These are phyloP conservation scores for Choiromyces venosus DNA, from an alignment of 495 filamentous ascomycete species.

Conservation along the genomic window DNA sequence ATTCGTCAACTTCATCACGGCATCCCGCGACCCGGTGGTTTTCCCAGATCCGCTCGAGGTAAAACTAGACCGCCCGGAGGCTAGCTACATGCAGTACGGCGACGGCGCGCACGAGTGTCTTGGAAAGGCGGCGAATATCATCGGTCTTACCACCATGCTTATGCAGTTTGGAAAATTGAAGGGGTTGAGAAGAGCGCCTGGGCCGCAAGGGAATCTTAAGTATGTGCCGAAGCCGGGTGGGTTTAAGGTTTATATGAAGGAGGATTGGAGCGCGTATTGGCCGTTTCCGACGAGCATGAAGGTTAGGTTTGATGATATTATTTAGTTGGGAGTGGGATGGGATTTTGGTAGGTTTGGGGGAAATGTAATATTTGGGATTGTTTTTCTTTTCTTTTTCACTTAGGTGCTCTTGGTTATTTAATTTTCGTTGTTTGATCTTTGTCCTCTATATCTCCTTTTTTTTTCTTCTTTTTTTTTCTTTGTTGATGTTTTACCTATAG, in stretches of 20 bases:
- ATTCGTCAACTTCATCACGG: slow-evolving; percentile 54
- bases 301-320: slow-evolving; percentile 50
- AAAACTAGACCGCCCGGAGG: slow-evolving; percentile 60
- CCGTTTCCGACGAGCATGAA: slow-evolving; percentile 69
- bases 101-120: slow-evolving; percentile 52
- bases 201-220: slow-evolving; percentile 67
- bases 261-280: slow-evolving; percentile 65
- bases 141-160: slow-evolving; percentile 55
- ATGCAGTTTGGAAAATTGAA: slow-evolving; percentile 54
- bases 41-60: slow-evolving; percentile 68
- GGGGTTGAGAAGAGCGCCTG: slow-evolving; percentile 62
- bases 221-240: slow-evolving; percentile 58
- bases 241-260: slow-evolving; percentile 63
- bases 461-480: not conserved
- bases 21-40: slow-evolving; percentile 55
- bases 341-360: too few species aligned
- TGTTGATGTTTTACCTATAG: not conserved
- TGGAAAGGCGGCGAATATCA: slow-evolving; percentile 56
- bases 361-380: slow-evolving; percentile 9
- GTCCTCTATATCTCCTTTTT: not conserved
- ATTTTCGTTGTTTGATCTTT: not conserved
- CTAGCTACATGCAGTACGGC: slow-evolving; percentile 64
- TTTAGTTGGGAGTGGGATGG: slow-evolving; percentile 5
- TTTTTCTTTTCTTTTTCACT: slow-evolving; percentile 7
- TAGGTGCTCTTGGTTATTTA: not conserved